These are phyloP conservation scores for Plasmodium malariae DNA, from an alignment of 169 alveolate genomes.

Conservation along the genomic window DNA sequence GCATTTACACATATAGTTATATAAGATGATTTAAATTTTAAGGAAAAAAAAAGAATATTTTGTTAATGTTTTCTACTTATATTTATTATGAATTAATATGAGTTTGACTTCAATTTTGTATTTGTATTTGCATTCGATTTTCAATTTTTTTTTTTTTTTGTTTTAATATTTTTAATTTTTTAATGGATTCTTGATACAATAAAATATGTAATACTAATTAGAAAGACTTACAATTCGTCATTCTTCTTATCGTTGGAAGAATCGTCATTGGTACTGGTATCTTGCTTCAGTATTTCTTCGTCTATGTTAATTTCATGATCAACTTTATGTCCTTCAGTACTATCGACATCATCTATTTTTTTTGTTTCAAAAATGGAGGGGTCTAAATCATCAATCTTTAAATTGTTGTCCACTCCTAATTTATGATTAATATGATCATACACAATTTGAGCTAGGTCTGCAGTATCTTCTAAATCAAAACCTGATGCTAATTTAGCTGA, in stretches of 20 bases:
- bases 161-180: too few relatives aligned
- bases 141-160: too few relatives aligned
- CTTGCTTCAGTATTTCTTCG: conserved; percentile 47
- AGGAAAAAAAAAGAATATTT: neutral
- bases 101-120: neutral
- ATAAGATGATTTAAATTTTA: neutral
- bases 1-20: conserved; percentile 1
- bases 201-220: too few relatives aligned
- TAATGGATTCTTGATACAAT: too few relatives aligned
- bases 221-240: conserved; percentile 31
- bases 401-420: conserved; percentile 70
- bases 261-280: neutral
- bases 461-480: conserved; percentile 84
- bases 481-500: conserved; percentile 89
- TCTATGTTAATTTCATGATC: conserved; percentile 71
- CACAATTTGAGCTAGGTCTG: conserved; percentile 75
- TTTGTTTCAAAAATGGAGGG: conserved; percentile 73
- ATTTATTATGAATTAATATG: neutral
- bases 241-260: neutral
- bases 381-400: conserved; percentile 75
- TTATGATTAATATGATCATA: conserved; percentile 76
- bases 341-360: conserved; percentile 50
- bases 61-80: neutral
- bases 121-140: neutral
- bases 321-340: neutral